phyloP scores from a whole-genome alignment of 1,284 basidiomycete species.

The Ustilago hordei region DNA sequence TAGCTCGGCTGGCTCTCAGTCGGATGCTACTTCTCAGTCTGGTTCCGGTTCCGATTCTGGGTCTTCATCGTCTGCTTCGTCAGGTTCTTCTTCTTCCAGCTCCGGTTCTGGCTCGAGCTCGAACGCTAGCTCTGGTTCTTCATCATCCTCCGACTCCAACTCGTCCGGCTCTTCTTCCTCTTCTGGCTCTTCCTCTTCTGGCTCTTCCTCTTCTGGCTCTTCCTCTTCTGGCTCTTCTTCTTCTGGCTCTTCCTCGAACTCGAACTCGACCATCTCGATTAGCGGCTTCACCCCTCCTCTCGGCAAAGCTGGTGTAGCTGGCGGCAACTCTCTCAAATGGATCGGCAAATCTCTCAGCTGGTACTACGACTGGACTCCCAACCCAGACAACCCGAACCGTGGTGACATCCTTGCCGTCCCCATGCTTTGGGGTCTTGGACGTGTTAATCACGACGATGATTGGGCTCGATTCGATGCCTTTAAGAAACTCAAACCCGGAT shows the following conservation, averaged over 20 bases:
- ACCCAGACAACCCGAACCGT: slow-evolving; percentile 41
- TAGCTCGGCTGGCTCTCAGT: slow-evolving; percentile 9
- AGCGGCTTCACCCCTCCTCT: slow-evolving; percentile 43
- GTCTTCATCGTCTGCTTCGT: slow-evolving; percentile 11
- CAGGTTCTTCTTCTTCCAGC: slow-evolving; percentile 14
- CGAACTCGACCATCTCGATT: slow-evolving; percentile 20
- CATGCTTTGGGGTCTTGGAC: slow-evolving; percentile 60
- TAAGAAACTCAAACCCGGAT: slow-evolving; percentile 49
- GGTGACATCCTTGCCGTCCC: slow-evolving; percentile 38
- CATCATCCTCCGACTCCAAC: slow-evolving; percentile 8
- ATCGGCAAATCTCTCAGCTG: slow-evolving; percentile 38
- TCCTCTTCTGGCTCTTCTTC: slow-evolving; percentile 18
- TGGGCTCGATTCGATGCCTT: slow-evolving; percentile 49
- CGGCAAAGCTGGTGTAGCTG: slow-evolving; percentile 59
- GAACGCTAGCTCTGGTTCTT: slow-evolving; percentile 23
- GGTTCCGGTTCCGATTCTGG: background rate
- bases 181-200: slow-evolving; percentile 17
- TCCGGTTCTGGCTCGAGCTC: slow-evolving; percentile 21
- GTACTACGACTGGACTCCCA: slow-evolving; percentile 56
- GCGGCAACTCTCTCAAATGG: slow-evolving; percentile 58
- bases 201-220: slow-evolving; percentile 17
- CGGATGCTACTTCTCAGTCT: slow-evolving; percentile 10
- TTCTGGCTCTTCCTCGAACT: slow-evolving; percentile 19
- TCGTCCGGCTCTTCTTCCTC: slow-evolving; percentile 15
- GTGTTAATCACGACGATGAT: slow-evolving; percentile 52